Conservation (phyloP, 345 rosid genomes). For the Salix suchowensis region DNA sequence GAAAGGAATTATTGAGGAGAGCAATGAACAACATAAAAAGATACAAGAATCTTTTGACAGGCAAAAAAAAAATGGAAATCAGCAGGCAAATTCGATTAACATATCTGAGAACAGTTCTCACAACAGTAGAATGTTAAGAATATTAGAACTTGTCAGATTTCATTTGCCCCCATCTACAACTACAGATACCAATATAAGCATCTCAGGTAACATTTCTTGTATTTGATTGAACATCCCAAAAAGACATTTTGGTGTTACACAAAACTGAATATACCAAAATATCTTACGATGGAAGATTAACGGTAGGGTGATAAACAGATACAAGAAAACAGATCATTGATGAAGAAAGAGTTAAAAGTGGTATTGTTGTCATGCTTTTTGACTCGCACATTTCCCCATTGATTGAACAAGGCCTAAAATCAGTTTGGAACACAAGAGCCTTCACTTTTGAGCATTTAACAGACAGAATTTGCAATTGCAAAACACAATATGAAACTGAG, state of each 20-base stretch:
- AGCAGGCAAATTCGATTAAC: background rate
- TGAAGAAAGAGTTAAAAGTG: background rate
- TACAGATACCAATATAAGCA: background rate
- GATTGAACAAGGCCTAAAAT: background rate
- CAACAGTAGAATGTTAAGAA: background rate
- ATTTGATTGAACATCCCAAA: background rate
- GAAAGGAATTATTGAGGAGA: background rate
- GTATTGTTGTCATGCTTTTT: background rate
- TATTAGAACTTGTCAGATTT: background rate
- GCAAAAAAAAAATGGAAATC: background rate
- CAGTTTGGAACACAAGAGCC: background rate
- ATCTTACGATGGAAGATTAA: background rate
- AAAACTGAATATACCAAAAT: background rate
- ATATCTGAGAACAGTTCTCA: background rate
- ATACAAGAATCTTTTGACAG: background rate
- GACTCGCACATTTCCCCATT: background rate
- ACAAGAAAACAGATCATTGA: background rate
- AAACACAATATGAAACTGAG: background rate
- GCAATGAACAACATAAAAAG: background rate
- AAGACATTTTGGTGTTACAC: background rate
- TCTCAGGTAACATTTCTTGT: background rate
- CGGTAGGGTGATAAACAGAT: background rate
- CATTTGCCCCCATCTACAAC: background rate
- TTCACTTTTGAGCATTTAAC: background rate
- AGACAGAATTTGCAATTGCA: background rate